Evolutionary conservation across 371 early-diverging fungal species (phyloP), one percentile per base, ranked within the genome.

Genomic region (Saksenaea oblongispora): DNA sequence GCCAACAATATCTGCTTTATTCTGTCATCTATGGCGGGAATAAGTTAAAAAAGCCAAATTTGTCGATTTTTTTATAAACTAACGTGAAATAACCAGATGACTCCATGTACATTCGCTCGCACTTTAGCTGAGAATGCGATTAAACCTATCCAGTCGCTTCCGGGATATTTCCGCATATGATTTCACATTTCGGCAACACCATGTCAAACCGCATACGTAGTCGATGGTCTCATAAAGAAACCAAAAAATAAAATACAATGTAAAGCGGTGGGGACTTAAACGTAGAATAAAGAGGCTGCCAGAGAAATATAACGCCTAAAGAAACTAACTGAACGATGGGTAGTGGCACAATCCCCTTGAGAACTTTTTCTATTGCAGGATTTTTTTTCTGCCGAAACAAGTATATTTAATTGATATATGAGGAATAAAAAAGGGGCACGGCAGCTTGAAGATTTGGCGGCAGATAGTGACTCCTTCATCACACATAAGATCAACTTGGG

Each of bases 381-480:
- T 22, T 22, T 47, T 44, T 44, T 18, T 47, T 22, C 22, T 47
- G n/a, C 51, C 51, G 10, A 22, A 47, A 47, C n/a, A 47, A 47
- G 51, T 18, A 47, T 47, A 47, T 47, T 47, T 47, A 47, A 47
- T 47, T 47, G 51, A 47, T 47, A 47, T 47, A 47, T 47, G 24
- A 47, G 22, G 51, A 47, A 47, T 47, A 22, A 8, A 26, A 47
- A 47, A 47, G 51, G 51, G 51, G 51, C 24, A 22, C 51, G 51
- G 51, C 51, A 22, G 17, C 51, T 47, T 47, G 51, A 10, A 47
- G 51, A 47, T 47, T 47, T 47, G 51, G 51, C 51, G 51, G 51
- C 51, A 47, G 51, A 22, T 47, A 22, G 22, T 47, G 51, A 47
- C 51, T 22, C 22, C 8, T 10, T 22, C 24, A 10, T 24, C 51